phyloP scores from a whole-genome alignment of 805 yeast genomes.

The Wickerhamiella parazyma region DNA sequence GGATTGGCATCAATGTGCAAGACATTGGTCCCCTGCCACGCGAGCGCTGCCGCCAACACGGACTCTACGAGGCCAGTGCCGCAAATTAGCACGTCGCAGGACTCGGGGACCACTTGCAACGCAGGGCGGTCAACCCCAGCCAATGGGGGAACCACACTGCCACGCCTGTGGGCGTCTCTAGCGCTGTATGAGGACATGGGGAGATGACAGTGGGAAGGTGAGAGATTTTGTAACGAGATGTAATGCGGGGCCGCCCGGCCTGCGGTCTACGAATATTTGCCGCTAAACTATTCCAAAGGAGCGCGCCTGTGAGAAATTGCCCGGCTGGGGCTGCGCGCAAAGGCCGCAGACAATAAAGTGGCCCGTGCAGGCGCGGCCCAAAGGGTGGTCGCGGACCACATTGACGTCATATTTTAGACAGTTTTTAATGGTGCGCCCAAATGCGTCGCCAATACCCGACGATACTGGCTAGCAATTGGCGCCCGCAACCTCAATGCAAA shows the following conservation, averaged over 20 bases:
- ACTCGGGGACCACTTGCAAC: constrained; percentile 33
- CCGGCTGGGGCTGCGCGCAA: no score
- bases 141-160: constrained; percentile 29
- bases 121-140: constrained; percentile 27
- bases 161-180: constrained; percentile 26
- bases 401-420: no score
- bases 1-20: constrained; percentile 75
- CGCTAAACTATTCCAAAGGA: no score
- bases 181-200: constrained; percentile 30
- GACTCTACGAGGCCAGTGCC: constrained; percentile 90
- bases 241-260: no score
- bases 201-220: neutral
- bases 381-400: no score
- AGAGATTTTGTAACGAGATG: neutral
- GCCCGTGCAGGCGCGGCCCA: no score
- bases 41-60: constrained; percentile 79
- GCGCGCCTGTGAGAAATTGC: no score
- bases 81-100: constrained; percentile 76
- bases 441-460: no score
- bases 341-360: no score
- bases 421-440: no score
- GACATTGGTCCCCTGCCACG: constrained; percentile 98
- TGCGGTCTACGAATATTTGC: no score
- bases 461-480: neutral
- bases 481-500: neutral